Evolutionary conservation across 2,329 filamentous ascomycete genomes (phyloP).

Genomic region (Colletotrichum sp.): DNA sequence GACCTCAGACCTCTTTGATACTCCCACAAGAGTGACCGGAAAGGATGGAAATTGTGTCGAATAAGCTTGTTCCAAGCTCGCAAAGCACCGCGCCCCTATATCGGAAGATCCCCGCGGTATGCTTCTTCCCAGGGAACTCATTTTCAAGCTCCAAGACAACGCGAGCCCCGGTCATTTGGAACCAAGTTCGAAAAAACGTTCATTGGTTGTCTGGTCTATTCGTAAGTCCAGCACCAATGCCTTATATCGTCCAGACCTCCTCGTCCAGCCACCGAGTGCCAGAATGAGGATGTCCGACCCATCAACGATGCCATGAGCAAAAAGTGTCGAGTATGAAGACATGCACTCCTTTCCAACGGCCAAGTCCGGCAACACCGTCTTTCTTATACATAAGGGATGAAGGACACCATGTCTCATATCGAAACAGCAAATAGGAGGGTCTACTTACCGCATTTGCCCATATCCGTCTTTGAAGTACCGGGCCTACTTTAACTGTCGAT

Average conservation of each 20-base stretch:
- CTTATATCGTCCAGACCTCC: background rate
- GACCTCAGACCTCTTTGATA: too few relatives aligned
- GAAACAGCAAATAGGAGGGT: background rate
- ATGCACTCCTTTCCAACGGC: background rate
- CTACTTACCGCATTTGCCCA: too few relatives aligned
- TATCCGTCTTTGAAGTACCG: too few relatives aligned
- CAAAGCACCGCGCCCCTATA: too few relatives aligned
- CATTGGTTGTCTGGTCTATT: background rate
- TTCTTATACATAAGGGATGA: background rate
- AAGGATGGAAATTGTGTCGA: too few relatives aligned
- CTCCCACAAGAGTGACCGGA: too few relatives aligned
- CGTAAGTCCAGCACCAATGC: fast-evolving
- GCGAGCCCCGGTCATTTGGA: fast-evolving
- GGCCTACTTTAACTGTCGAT: too few relatives aligned
- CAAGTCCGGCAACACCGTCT: background rate
- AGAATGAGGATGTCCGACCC: fast-evolving
- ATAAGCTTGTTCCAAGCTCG: too few relatives aligned
- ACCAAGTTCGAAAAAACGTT: too few relatives aligned
- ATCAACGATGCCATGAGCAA: background rate
- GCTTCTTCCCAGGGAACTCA: too few relatives aligned
- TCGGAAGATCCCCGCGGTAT: too few relatives aligned
- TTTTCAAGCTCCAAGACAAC: too few relatives aligned
- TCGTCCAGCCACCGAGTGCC: fast-evolving
- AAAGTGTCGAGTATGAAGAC: background rate
- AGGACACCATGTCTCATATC: background rate